A percentile compares a stretch with the other conserved stretches of the same genome.
phyloP scores from a whole-genome alignment of 1,284 basidiomycete species.

The Leccinum solheimii region DNA sequence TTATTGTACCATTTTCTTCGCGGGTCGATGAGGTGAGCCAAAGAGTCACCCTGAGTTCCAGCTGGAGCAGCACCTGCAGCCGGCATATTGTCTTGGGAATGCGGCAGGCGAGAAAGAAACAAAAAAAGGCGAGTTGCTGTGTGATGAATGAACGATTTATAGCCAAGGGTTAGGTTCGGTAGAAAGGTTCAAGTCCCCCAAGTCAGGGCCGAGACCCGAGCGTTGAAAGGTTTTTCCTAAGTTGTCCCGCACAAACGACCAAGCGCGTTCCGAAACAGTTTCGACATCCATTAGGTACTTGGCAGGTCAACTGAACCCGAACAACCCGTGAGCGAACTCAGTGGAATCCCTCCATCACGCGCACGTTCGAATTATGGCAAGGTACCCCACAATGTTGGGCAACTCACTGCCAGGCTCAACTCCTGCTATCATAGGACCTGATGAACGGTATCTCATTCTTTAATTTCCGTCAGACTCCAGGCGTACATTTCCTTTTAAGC shows the following conservation, averaged over 20 bases:
- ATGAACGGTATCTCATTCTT: background rate
- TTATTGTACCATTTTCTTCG: conserved; percentile 73
- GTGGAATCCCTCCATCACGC: too few species aligned
- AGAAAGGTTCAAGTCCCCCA: conserved; percentile 1
- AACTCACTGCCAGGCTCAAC: too few species aligned
- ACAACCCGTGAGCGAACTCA: background rate
- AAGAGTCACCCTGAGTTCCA: conserved; percentile 37
- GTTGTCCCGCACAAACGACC: conserved; percentile 39
- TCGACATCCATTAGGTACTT: conserved; percentile 7
- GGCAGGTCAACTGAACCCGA: background rate
- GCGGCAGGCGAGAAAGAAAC: conserved; percentile 15
- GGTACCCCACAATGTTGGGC: too few species aligned
- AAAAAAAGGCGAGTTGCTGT: conserved; percentile 21
- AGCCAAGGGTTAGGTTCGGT: conserved; percentile 10
- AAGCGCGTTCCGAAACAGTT: background rate
- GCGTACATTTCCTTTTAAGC: too few species aligned
- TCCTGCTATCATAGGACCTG: background rate
- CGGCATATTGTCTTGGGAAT: conserved; percentile 45
- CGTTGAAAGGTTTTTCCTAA: conserved; percentile 41
- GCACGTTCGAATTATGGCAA: too few species aligned
- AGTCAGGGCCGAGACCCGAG: background rate
- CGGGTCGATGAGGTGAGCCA: conserved; percentile 61
- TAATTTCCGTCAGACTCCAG: background rate
- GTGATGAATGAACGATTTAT: conserved; percentile 14
- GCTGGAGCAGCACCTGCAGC: conserved; percentile 40